These are phyloP conservation scores for Saccharum spontaneum DNA, from an alignment of 176 grass and related monocot genomes.

Conservation along the genomic window DNA sequence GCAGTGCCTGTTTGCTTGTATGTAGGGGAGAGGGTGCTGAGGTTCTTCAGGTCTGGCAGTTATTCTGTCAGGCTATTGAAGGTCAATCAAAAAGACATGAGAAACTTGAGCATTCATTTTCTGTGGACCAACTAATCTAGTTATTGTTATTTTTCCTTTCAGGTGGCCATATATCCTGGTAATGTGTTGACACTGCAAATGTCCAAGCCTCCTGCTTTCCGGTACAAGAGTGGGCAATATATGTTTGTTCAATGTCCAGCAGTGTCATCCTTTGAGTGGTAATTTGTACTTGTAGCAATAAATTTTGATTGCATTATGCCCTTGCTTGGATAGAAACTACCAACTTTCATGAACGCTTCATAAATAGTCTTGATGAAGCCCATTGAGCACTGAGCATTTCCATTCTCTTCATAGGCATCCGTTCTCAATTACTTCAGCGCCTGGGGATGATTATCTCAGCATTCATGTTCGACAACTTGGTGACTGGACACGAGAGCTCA, in stretches of 20 bases:
- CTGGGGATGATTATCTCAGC: conserved; percentile 88
- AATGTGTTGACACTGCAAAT: conserved; percentile 95
- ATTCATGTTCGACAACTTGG: conserved; percentile 96
- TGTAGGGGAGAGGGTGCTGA: conserved; percentile 80
- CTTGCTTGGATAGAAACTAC: neutral
- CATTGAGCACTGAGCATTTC: conserved; percentile 17
- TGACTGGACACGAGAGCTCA: conserved; percentile 95
- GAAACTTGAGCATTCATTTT: conserved; percentile 27
- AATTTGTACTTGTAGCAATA: conserved; percentile 11
- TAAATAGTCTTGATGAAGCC: neutral
- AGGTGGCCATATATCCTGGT: conserved; percentile 98
- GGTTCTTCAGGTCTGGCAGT: conserved; percentile 87
- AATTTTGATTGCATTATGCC: conserved; percentile 3
- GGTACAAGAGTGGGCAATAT: conserved; percentile 97
- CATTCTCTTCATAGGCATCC: conserved; percentile 73
- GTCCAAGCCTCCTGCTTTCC: conserved; percentile 82
- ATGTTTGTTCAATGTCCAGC: conserved; percentile 99
- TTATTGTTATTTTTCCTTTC: conserved; percentile 15
- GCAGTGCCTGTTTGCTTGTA: conserved; percentile 85
- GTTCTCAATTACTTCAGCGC: conserved; percentile 97
- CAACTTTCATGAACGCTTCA: conserved; percentile 13
- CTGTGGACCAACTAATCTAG: conserved; percentile 27
- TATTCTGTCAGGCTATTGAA: conserved; percentile 89
- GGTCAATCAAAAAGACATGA: conserved; percentile 43
- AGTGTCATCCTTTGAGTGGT: conserved; percentile 98